Conservation (phyloP, 257 asterid genomes). For the Hygrophila difformis region DNA sequence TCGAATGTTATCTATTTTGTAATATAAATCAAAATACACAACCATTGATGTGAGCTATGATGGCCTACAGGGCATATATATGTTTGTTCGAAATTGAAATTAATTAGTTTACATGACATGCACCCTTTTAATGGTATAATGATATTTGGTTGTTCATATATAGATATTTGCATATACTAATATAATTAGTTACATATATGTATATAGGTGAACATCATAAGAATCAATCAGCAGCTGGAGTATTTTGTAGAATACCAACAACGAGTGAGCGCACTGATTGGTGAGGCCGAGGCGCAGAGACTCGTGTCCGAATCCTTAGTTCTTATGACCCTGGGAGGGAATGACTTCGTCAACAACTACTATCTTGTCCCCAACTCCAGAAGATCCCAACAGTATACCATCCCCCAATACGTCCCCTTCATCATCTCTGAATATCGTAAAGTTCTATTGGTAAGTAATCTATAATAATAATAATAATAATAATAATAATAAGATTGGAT, state of each 20-base stretch:
- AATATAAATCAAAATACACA: no score
- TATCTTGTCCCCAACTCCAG: conserved; percentile 60
- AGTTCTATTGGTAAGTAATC: conserved; percentile 35
- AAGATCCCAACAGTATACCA: conserved; percentile 53
- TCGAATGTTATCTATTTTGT: no score
- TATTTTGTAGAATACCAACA: conserved; percentile 57
- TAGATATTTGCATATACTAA: no score
- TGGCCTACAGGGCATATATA: no score
- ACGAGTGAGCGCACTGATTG: conserved; percentile 44
- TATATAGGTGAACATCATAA: conserved; percentile 60
- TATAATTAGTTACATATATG: neutral
- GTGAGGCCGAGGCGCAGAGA: conserved; percentile 27
- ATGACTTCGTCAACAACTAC: conserved; percentile 85
- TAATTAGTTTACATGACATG: no score
- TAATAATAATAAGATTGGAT: no score
- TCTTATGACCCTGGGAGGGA: conserved; percentile 79
- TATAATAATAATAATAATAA: no score
- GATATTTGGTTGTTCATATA: no score
- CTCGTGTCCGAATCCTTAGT: conserved; percentile 57
- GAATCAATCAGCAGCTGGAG: conserved; percentile 47
- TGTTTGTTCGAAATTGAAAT: no score
- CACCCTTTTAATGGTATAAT: neutral
- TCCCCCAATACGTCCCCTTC: conserved; percentile 48
- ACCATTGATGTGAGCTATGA: no score
- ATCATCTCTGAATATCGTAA: conserved; percentile 68